Base-by-base conservation (phyloP, 1,139 yeast genomes). In the Yarrowia galli region DNA sequence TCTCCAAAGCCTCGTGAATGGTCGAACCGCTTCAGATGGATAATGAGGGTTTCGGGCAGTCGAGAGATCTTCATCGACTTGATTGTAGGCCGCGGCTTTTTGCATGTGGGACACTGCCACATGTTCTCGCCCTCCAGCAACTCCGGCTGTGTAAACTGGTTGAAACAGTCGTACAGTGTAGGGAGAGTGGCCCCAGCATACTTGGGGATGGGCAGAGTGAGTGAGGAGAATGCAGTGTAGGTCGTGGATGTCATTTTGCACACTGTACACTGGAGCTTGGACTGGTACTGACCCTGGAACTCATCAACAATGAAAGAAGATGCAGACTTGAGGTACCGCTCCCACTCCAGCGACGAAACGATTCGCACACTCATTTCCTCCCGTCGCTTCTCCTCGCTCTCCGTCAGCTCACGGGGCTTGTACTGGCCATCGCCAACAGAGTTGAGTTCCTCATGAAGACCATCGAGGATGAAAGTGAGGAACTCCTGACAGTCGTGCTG, bases 401-500 rank as follows among this genome's bases (percentile, higher is more conserved):
- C 87, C 0, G 95, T 88, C 49, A 92, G 81, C 66, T 83, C 86
- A 35, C 86, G 82, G 2, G 84, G 83, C 66, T 80, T 81, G 66
- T 61, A 61, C 46, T 61, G 66, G 0, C 65, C 68, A 51, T 82
- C 83, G 20, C 88, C 88, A 78, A 86, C 85, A 72, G 87, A 88
- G 74, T 91, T 91, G 70, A 95, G 81, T 75, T 95, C 99, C 75
- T 92, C 97, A 75, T 95, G 98, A 42, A 95, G 79, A 0, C 92
- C 88, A 77, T 92, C 98, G 63, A 95, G 81, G 20, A 95, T 75
- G 74, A 92, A 92, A 67, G 90, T 91, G 71, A 95, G 82, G 75
- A 92, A 92, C 75, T 95, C 98, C 69, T 92, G 92, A 71, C 97
- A 91, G 77, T 95, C 99, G 75, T 95, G 99, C 77, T 95, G 98